A percentile compares a stretch with the other conserved stretches of the same genome.
These are phyloP conservation scores for Aspergillus glaucus DNA, from an alignment of 2,329 filamentous ascomycete genomes.

Conservation along the genomic window DNA sequence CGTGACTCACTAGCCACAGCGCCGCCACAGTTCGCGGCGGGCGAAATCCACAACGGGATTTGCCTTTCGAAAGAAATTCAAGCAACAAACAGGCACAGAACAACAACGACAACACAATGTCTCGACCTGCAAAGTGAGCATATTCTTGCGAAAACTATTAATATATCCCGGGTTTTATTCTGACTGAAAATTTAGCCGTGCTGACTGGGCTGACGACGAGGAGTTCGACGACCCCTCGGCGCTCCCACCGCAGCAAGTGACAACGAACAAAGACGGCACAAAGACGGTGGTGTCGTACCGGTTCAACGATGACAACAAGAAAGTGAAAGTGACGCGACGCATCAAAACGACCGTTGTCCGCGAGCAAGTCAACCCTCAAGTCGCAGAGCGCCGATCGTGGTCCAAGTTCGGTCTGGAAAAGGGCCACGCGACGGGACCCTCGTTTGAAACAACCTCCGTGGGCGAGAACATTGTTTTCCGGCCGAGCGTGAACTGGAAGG, in stretches of 20 bases:
- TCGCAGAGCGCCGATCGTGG: conserved; percentile 92
- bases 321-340: conserved; percentile 93
- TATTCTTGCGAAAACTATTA: neutral
- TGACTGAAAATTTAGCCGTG: conserved; percentile 40
- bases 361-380: conserved; percentile 91
- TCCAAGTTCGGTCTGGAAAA: conserved; percentile 85
- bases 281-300: conserved; percentile 90
- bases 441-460: conserved; percentile 81
- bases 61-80: conserved; percentile 35
- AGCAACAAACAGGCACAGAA: conserved; percentile 7
- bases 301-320: conserved; percentile 88
- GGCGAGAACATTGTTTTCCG: conserved; percentile 98
- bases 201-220: conserved; percentile 91
- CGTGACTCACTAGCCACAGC: conserved; percentile 24
- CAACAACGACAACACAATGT: conserved; percentile 32
- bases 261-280: conserved; percentile 95
- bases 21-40: conserved; percentile 30
- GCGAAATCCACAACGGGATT: conserved; percentile 39
- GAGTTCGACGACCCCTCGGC: conserved; percentile 78
- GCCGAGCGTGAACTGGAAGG: conserved; percentile 89
- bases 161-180: neutral
- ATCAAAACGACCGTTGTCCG: conserved; percentile 88
- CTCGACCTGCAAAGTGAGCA: conserved; percentile 43
- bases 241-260: conserved; percentile 80
- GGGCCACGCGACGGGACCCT: conserved; percentile 76